These are phyloP conservation scores for Fusarium sp. DNA, from an alignment of 2,329 filamentous ascomycete genomes.

Conservation along the genomic window DNA sequence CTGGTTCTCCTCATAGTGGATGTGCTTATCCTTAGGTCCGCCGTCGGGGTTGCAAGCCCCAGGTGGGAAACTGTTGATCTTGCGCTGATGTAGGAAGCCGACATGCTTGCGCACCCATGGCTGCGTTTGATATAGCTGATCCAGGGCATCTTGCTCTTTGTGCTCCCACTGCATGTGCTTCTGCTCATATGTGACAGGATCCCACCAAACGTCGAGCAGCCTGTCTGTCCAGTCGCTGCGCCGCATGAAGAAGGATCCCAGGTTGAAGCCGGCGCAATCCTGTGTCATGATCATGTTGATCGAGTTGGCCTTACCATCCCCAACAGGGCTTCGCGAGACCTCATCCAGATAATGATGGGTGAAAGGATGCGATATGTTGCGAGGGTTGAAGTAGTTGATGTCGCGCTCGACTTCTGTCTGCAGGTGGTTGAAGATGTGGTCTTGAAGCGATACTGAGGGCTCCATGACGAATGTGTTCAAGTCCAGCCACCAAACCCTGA, in stretches of 20 bases:
- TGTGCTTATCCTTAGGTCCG: slow-evolving; percentile 70
- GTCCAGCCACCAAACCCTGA: slow-evolving; percentile 99
- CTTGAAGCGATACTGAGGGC: slow-evolving; percentile 85
- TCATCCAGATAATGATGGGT: slow-evolving; percentile 78
- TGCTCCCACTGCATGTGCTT: slow-evolving; percentile 99
- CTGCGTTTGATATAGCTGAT: slow-evolving; percentile 89
- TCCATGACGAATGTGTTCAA: slow-evolving; percentile 99
- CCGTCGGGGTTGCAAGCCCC: slow-evolving; percentile 82
- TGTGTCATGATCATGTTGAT: slow-evolving; percentile 90
- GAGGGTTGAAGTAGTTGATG: slow-evolving; percentile 94
- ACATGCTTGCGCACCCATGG: slow-evolving; percentile 91
- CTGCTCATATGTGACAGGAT: slow-evolving; percentile 96
- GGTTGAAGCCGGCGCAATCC: slow-evolving; percentile 94
- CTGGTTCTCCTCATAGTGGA: slow-evolving; percentile 87
- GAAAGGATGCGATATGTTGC: slow-evolving; percentile 89
- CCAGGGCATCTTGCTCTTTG: slow-evolving; percentile 95
- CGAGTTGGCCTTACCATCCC: slow-evolving; percentile 79
- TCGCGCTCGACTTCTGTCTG: slow-evolving; percentile 83
- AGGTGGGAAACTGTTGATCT: slow-evolving; percentile 91
- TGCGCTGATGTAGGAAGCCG: slow-evolving; percentile 88
- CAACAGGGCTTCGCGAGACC: slow-evolving; percentile 73
- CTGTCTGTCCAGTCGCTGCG: slow-evolving; percentile 90
- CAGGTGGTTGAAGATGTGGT: slow-evolving; percentile 87
- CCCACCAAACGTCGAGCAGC: slow-evolving; percentile 96
- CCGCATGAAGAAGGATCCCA: slow-evolving; percentile 92